Base-by-base conservation (phyloP, 2,329 filamentous ascomycete species). In the Triangularia verruculosa region DNA sequence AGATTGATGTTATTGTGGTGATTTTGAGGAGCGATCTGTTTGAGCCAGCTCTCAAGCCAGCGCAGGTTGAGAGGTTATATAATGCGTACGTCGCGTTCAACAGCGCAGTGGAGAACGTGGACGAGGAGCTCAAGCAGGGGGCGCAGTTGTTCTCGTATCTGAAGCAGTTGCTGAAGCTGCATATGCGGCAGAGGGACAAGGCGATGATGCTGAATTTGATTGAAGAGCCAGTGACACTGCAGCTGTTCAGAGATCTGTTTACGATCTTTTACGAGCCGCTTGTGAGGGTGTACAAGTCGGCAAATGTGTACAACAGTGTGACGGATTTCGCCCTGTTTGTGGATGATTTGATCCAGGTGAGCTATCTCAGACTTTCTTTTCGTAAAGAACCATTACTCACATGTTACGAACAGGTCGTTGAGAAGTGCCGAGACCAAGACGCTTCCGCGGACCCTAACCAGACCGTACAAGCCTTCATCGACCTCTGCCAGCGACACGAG, bases 231-330 rank as follows among this genome's bases (percentile, higher is more conserved):
- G 93, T 94, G n/a, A 98, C 95, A 0, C 82, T 99, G n/a, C 90
- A 96, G 74, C 84, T 99, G 27, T 95, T 99, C 83, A 88, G 93
- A 56, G 95, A 99, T 72, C 83, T 99, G 24, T 98, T 99, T 76
- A 96, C 93, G 32, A 98, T 99, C 74, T 99, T 99, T 79, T 99
- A 99, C 78, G 95, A 99, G 74, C 95, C 95, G 0, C 87, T 99
- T 22, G 92, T 99, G 15, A 86, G 95, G 56, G 95, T 99, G 0
- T 99, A 99, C 83, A 99, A 98, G 78, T 97, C 93, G 20, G 95
- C 95, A 68, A 99, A 98, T 71, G 94, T 99, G 25, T 98, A 98
- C 82, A 95, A 88, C 80, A 96, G 91, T 73, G 94, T 99, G 65
- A 98, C 94, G 0, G 95, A 99, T 76, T 98, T 99, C 78, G 91